Base-by-base conservation (phyloP, 257 asterid genomes). In the Solanum boliviense region DNA sequence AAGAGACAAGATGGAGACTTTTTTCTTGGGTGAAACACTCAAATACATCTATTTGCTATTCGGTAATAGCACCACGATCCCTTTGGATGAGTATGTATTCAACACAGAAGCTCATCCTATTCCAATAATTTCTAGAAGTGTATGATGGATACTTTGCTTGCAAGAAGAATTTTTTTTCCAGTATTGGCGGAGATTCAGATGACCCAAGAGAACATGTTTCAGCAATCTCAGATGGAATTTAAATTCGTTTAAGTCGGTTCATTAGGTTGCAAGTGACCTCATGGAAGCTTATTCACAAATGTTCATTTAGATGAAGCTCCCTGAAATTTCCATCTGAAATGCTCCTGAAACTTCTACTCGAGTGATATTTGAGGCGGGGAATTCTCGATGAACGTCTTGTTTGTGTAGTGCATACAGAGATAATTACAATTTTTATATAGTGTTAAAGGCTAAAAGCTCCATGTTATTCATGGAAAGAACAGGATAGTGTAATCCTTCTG, bases 51-150 rank as follows among this genome's bases (percentile, higher is more conserved):
- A 95, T 87, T 90, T 97, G 90, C 83, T 97, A 89, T 94, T 95
- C 84, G 95, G 93, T 52, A 93, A 91, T 38, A 92, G 79, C 35
- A 70, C 90, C 86, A 87, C 87, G 32, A 91, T 97, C 90, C 99
- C 99, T 4, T 88, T 96, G 93, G 98, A 95, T 91, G 91, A 93
- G 94, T 97, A 92, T 88, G 96, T 95, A 78, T 97, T 96, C 70
- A 97, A 97, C 93, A 96, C 98, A 62, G 98, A 97, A 92, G 98
- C 99, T 90, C 99, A 97, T 92, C 99, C 99, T 9, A 87, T 97
- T 67, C 99, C 99, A 20, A 93, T 95, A 86, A 88, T 87, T 86
- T 86, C 90, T 87, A 91, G 88, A 92, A 89, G 84, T 76, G 89
- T 87, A 81, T 91, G 92, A 92, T 41, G 79, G 92, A 92, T 41